These are phyloP conservation scores for Yamadazyma tumulicola DNA, from an alignment of 805 yeast species.

Conservation along the genomic window DNA sequence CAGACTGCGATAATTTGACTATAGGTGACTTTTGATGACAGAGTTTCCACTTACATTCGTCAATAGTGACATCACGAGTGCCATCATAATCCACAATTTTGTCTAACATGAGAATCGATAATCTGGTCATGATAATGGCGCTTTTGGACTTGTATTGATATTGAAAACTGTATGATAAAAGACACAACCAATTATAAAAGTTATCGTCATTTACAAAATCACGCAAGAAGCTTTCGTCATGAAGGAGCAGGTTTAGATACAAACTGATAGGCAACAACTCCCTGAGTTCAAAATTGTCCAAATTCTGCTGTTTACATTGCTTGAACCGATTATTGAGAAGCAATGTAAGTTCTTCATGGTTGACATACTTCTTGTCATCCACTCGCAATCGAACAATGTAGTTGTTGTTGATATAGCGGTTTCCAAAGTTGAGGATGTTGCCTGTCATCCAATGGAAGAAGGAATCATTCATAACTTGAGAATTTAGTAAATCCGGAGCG, in stretches of 20 bases:
- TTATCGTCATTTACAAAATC: constrained; percentile 7
- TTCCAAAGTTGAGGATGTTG: constrained; percentile 10
- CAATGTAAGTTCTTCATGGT: constrained; percentile 1
- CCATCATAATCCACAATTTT: constrained; percentile 19
- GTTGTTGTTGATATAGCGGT: constrained; percentile 9
- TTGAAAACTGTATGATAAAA: constrained; percentile 35
- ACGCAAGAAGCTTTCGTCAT: constrained; percentile 3
- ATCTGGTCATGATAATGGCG: constrained; percentile 22
- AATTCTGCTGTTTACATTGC: constrained; percentile 1
- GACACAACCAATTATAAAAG: constrained; percentile 33
- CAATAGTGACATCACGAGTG: constrained; percentile 14
- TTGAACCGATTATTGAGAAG: constrained; percentile 6
- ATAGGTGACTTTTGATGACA: constrained; percentile 38
- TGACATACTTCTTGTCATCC: constrained; percentile 3
- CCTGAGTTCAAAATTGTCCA: constrained; percentile 8
- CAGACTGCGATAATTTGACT: constrained; percentile 23
- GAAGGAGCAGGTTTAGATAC: constrained; percentile 13
- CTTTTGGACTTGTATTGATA: constrained; percentile 30
- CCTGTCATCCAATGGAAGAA: constrained; percentile 30
- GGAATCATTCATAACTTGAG: constrained; percentile 21
- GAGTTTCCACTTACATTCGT: constrained; percentile 41
- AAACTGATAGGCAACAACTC: constrained; percentile 12
- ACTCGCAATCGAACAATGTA: background rate
- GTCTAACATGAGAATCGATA: constrained; percentile 24
- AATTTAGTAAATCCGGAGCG: constrained; percentile 19